phyloP scores from a whole-genome alignment of 371 early-diverging fungal species.

The Mucor racemosus region DNA sequence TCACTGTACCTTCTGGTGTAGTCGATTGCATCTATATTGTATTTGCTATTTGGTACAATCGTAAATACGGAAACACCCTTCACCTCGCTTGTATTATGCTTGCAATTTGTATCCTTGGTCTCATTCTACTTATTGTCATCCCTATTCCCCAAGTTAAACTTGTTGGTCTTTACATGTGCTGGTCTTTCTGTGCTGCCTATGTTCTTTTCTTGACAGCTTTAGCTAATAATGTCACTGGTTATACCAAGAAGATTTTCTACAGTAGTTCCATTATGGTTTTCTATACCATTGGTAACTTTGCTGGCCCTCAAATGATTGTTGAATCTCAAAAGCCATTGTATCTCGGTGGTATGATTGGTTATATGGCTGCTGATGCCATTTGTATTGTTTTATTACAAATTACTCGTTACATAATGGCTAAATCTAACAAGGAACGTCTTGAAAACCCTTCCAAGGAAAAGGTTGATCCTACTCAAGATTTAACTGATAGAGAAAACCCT shows the following conservation, averaged over 20 bases:
- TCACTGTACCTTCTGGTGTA: conserved; percentile 46
- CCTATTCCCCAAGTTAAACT: conserved; percentile 41
- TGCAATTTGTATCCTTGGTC: conserved; percentile 32
- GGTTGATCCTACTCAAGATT: conserved; percentile 8
- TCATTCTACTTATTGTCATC: conserved; percentile 41
- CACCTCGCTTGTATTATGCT: conserved; percentile 30
- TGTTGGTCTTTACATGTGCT: conserved; percentile 38
- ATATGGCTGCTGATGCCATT: conserved; percentile 29
- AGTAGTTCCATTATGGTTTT: conserved; percentile 30
- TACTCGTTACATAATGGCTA: conserved; percentile 21
- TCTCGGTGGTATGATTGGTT: conserved; percentile 37
- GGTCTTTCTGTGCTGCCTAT: conserved; percentile 32
- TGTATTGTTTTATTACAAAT: conserved; percentile 26
- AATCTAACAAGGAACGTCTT: conserved; percentile 25
- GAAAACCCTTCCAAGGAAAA: background rate
- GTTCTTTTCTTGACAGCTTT: conserved; percentile 17
- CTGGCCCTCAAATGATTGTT: conserved; percentile 44
- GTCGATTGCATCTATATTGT: conserved; percentile 36
- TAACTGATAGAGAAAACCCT: conserved; percentile 32
- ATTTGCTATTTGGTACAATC: conserved; percentile 39
- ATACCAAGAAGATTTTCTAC: conserved; percentile 48
- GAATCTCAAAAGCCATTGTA: conserved; percentile 33
- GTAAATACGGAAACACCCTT: conserved; percentile 40
- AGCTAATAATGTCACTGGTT: conserved; percentile 41
- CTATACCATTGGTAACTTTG: conserved; percentile 39